Base-by-base conservation (phyloP, 495 filamentous ascomycete species). In the Hypomontagnella submonticulosa region DNA sequence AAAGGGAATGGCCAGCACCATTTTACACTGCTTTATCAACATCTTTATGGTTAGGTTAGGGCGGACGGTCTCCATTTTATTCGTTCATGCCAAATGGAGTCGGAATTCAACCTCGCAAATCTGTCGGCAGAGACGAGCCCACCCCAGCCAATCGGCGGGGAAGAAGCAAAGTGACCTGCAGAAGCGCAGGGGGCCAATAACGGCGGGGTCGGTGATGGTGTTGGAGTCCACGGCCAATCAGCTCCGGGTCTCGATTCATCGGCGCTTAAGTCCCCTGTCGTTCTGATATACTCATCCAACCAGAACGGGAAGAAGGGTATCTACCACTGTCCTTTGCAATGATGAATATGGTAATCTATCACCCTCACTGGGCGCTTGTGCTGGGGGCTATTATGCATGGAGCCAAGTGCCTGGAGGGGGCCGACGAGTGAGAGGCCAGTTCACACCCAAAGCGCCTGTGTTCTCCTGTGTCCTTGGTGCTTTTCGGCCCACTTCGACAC, bases 391-490 rank as follows among this genome's bases (percentile, higher is more conserved):
- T 74, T 63, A 77, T 78, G 76, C 76, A 76, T 58, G 63, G 68
- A 67, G 55, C 58, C 64, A 51, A 66, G 71, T 73, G 61, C 70
- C 71, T 75, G 66, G 66, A 40, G 34, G 30, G 56, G 41, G 50
- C 63, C 58, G 72, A 71, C 76, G 71, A 77, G 77, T 79, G 55
- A 75, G 64, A 73, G 61, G 66, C 71, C 52, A 71, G 60, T 75
- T 76, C 73, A 77, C 72, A 74, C 66, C 15, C 48, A 67, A 71
- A 70, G 68, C 57, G 63, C 62, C 63, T 54, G 41, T 63, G 44
- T 67, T 69, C 60, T 54, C 55, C 61, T 70, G 70, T 57, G 63
- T 57, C 62, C 56, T 20, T 67, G 46, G 59, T 43, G 18, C 48
- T 38, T 66, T 57, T 40, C 55, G 61, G 69, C 44, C 57, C 57